Percentiles rank a stretch among this genome's conserved stretches.
Conservation (phyloP, 352 stramenopile genomes). For the Pythium chondricola region DNA sequence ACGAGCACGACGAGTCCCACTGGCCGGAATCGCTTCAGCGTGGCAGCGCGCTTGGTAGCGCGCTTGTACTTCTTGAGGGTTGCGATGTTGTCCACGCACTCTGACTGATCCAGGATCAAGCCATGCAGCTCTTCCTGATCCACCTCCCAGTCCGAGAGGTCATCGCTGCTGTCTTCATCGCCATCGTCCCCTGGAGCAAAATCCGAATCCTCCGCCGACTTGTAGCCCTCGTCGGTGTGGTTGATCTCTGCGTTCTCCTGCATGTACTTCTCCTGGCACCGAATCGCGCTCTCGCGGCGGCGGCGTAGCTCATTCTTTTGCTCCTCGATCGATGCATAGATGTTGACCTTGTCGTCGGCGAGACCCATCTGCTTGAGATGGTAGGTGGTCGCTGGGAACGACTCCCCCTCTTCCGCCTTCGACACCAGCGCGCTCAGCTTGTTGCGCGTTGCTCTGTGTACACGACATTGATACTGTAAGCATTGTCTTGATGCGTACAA, state of each 20-base stretch:
- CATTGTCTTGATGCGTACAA: too few relatives aligned
- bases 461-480: too few relatives aligned
- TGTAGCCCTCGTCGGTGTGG: conserved; percentile 31
- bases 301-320: conserved; percentile 62
- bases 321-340: conserved; percentile 60
- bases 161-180: conserved; percentile 27
- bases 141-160: conserved; percentile 36
- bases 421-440: conserved; percentile 30
- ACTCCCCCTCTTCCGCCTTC: conserved; percentile 5
- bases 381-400: conserved; percentile 56
- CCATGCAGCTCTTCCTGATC: conserved; percentile 33
- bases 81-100: conserved; percentile 8
- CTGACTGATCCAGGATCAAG: conserved; percentile 15
- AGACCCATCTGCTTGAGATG: conserved; percentile 76
- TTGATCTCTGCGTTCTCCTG: conserved; percentile 21
- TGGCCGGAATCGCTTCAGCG: too few relatives aligned
- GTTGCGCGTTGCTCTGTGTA: conserved; percentile 28
- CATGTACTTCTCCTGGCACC: conserved; percentile 34
- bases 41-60: too few relatives aligned
- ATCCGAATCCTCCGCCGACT: conserved; percentile 61
- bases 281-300: conserved; percentile 43
- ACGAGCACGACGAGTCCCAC: conserved; percentile 23
- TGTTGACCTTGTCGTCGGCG: conserved; percentile 66
- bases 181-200: conserved; percentile 38
- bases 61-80: conserved; percentile 38